Evolutionary conservation across 768 basidiomycete species (phyloP).

Genomic region (Xerocomellus chrysenteron): DNA sequence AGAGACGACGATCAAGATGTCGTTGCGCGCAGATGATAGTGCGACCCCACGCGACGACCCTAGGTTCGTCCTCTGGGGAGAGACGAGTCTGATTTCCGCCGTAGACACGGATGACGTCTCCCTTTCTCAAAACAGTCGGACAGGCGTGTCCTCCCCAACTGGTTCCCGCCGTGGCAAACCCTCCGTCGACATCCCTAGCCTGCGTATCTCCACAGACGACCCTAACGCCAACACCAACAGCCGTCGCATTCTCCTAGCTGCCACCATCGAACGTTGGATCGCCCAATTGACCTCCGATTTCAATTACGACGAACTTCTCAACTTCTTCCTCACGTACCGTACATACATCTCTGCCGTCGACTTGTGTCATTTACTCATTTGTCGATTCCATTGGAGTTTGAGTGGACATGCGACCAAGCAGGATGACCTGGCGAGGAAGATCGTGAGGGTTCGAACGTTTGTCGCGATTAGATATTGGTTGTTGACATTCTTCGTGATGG

Average conservation of each 20-base stretch:
- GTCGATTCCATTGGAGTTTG: slow-evolving; percentile 88
- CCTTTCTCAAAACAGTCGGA: slow-evolving; percentile 38
- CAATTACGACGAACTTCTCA: slow-evolving; percentile 82
- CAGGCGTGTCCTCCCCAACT: slow-evolving; percentile 39
- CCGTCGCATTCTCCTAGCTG: slow-evolving; percentile 68
- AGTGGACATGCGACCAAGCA: slow-evolving; percentile 34
- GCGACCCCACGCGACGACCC: slow-evolving; percentile 84
- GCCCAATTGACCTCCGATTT: slow-evolving; percentile 86
- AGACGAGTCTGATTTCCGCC: slow-evolving; percentile 37
- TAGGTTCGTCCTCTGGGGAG: slow-evolving; percentile 90
- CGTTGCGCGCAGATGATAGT: slow-evolving; percentile 61
- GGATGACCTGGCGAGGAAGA: slow-evolving; percentile 70
- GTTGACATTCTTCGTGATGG: slow-evolving; percentile 84
- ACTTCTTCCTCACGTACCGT: slow-evolving; percentile 92
- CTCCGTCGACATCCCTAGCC: slow-evolving; percentile 28
- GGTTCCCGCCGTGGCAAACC: slow-evolving; percentile 37
- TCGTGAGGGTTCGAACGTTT: slow-evolving; percentile 87
- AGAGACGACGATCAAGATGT: slow-evolving; percentile 72
- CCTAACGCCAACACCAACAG: slow-evolving; percentile 27
- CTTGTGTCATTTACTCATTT: slow-evolving; percentile 78
- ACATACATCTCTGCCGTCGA: slow-evolving; percentile 79
- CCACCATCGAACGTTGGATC: slow-evolving; percentile 92
- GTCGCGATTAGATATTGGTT: slow-evolving; percentile 91
- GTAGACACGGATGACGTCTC: slow-evolving; percentile 39
- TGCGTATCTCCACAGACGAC: slow-evolving; percentile 26